phyloP scores from a whole-genome alignment of 805 yeast species.

The Hermanozyma aechmeae region DNA sequence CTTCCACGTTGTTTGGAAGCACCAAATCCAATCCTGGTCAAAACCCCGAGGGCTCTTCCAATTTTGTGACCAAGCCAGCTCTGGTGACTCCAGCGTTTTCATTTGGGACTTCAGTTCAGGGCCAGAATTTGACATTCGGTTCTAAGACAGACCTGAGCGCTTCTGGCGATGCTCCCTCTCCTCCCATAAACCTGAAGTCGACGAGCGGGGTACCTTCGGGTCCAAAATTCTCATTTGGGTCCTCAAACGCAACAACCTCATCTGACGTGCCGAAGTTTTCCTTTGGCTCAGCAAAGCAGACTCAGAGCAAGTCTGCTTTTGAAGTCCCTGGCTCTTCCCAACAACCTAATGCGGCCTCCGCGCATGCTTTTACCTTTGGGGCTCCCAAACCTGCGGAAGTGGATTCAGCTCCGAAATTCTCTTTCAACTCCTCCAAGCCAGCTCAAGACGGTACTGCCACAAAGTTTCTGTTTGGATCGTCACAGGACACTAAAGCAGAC shows the following conservation, averaged over 20 bases:
- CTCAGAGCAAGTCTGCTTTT: conserved; percentile 1
- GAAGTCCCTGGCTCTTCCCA: too few relatives aligned
- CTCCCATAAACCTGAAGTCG: neutral
- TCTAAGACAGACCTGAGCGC: neutral
- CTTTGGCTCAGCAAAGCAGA: neutral
- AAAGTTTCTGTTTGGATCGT: neutral
- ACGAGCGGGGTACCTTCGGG: neutral
- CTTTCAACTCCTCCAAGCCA: conserved; percentile 1
- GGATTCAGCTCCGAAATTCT: neutral
- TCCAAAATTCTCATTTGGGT: neutral
- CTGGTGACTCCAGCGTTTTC: conserved; percentile 1
- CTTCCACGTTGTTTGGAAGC: too few relatives aligned
- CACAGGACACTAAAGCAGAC: neutral
- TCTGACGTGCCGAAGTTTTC: neutral
- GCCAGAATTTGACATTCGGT: neutral
- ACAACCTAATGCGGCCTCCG: too few relatives aligned
- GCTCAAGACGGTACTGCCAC: conserved; percentile 1
- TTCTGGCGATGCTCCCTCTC: neutral
- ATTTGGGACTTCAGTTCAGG: neutral
- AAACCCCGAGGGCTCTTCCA: too few relatives aligned
- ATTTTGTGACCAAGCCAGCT: too few relatives aligned
- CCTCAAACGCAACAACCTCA: neutral
- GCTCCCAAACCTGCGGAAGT: neutral
- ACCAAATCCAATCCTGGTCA: too few relatives aligned
- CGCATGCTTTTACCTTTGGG: too few relatives aligned